These are phyloP conservation scores for Candida buenavistaensis DNA, from an alignment of 1,139 yeast species.

Conservation along the genomic window DNA sequence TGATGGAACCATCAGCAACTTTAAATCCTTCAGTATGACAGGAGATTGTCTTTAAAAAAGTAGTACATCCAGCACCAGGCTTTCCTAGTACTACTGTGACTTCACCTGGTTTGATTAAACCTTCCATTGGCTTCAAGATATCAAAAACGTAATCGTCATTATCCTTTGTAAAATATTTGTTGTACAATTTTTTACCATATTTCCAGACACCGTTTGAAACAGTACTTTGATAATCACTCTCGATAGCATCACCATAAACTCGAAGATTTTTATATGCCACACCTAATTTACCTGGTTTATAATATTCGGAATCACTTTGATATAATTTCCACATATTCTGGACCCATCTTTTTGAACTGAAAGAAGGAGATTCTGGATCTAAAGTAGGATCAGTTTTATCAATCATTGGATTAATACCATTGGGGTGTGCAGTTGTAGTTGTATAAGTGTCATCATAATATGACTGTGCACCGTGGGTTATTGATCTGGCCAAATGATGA, in stretches of 20 bases:
- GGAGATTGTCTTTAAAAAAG: constrained; percentile 70
- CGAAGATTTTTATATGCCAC: constrained; percentile 65
- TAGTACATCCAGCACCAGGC: constrained; percentile 72
- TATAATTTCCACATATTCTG: constrained; percentile 60
- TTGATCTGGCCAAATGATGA: constrained; percentile 13
- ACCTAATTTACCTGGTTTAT: constrained; percentile 66
- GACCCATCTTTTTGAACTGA: constrained; percentile 51
- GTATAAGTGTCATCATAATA: constrained; percentile 9
- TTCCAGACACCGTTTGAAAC: constrained; percentile 50
- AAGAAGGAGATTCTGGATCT: constrained; percentile 8
- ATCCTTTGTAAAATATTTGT: constrained; percentile 28
- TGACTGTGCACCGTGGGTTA: constrained; percentile 9
- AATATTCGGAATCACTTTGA: constrained; percentile 61
- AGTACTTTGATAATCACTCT: constrained; percentile 76
- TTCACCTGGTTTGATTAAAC: constrained; percentile 57
- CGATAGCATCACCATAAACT: constrained; percentile 74
- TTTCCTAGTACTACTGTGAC: constrained; percentile 58
- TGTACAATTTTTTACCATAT: constrained; percentile 12
- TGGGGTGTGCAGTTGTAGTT: constrained; percentile 5
- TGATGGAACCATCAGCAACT: constrained; percentile 49
- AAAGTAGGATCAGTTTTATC: constrained; percentile 15
- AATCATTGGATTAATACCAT: constrained; percentile 13
- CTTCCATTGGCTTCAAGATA: constrained; percentile 38
- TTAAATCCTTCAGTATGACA: constrained; percentile 73
- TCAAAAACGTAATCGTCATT: constrained; percentile 26